Conservation (phyloP, 2,329 filamentous ascomycete species). For the Colletotrichum trifolii region DNA sequence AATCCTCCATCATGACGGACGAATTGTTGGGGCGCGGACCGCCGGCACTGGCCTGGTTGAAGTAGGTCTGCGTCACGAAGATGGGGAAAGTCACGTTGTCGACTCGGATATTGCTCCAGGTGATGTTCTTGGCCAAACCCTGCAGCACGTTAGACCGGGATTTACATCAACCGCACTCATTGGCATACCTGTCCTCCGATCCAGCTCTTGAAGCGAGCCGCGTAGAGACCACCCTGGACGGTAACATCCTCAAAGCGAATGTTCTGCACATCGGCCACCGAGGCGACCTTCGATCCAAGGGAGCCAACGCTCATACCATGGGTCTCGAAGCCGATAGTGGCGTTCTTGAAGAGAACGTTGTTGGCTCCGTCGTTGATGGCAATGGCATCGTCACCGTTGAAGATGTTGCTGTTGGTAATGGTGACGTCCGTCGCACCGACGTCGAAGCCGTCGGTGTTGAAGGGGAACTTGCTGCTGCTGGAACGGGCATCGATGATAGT, state of each 20-base stretch:
- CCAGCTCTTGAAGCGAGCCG: slow-evolving; percentile 57
- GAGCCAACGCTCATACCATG: slow-evolving; percentile 57
- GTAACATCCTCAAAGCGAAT: slow-evolving; percentile 55
- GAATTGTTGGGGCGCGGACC: slow-evolving; percentile 50
- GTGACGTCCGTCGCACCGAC: slow-evolving; percentile 45
- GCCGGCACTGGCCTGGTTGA: slow-evolving; percentile 49
- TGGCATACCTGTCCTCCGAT: slow-evolving; percentile 44
- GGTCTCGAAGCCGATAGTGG: slow-evolving; percentile 55
- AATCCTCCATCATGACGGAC: slow-evolving; percentile 54
- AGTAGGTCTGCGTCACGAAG: slow-evolving; percentile 58
- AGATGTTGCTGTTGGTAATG: slow-evolving; percentile 46
- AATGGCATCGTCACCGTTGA: slow-evolving; percentile 57
- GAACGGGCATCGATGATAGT: slow-evolving; percentile 53
- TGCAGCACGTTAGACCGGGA: slow-evolving; percentile 32
- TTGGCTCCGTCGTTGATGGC: slow-evolving; percentile 51
- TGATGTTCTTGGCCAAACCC: slow-evolving; percentile 54
- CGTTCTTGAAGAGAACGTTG: slow-evolving; percentile 50
- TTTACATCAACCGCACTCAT: too few species aligned
- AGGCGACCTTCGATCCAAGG: slow-evolving; percentile 49
- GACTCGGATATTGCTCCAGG: slow-evolving; percentile 54
- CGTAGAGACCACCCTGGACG: slow-evolving; percentile 53
- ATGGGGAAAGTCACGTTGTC: slow-evolving; percentile 58
- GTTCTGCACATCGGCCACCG: slow-evolving; percentile 47
- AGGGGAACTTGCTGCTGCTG: slow-evolving; percentile 49
- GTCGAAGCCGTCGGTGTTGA: slow-evolving; percentile 53